Evolutionary conservation across 2,329 filamentous ascomycete genomes (phyloP).

Genomic region (Diaporthe australafricana): DNA sequence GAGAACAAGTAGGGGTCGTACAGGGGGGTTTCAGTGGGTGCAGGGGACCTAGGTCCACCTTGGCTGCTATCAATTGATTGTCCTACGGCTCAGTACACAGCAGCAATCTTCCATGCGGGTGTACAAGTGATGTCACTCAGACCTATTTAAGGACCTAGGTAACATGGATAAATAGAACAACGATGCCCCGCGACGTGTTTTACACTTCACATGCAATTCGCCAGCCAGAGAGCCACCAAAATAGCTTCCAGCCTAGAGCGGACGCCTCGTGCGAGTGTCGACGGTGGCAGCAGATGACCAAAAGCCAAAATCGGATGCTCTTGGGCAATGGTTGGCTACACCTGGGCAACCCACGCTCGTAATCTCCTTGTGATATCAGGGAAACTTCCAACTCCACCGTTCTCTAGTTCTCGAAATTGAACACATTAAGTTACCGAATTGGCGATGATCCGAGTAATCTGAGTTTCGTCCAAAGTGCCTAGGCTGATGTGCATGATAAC

Average conservation of each 20-base stretch:
- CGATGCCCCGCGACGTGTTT: slow-evolving; percentile 8
- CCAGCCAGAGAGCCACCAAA: background rate
- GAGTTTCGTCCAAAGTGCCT: background rate
- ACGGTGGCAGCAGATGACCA: background rate
- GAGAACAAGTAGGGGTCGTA: slow-evolving; percentile 32
- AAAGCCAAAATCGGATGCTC: background rate
- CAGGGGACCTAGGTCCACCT: slow-evolving; percentile 26
- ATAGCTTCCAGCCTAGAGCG: background rate
- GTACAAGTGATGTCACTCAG: slow-evolving; percentile 13
- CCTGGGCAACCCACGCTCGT: background rate
- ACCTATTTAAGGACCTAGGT: background rate
- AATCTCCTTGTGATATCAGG: background rate
- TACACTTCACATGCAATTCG: background rate
- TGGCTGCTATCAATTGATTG: background rate
- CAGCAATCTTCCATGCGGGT: background rate
- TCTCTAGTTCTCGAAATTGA: slow-evolving; percentile 16
- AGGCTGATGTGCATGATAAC: background rate
- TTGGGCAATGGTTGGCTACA: background rate
- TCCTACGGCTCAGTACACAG: background rate
- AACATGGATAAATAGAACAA: background rate
- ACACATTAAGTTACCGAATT: background rate
- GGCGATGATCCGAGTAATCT: slow-evolving; percentile 5
- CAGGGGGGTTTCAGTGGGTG: slow-evolving; percentile 30
- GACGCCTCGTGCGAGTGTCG: background rate
- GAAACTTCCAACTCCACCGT: background rate